A percentile compares a stretch with the other conserved stretches of the same genome.
These are phyloP conservation scores for Austroboletus niveus DNA, from an alignment of 1,284 basidiomycete genomes.

Conservation along the genomic window DNA sequence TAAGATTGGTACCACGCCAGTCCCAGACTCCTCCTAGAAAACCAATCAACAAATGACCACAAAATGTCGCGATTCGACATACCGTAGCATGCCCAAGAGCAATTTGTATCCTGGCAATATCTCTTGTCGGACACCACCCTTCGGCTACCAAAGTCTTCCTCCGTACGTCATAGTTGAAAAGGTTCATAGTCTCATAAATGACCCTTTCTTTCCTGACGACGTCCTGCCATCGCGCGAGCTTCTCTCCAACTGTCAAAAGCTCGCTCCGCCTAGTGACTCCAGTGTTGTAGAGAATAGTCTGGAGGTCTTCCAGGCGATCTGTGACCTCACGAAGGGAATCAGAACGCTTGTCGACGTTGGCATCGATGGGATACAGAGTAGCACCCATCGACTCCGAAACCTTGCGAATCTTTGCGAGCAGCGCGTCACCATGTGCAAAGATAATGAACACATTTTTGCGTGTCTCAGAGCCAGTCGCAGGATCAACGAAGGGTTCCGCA, in stretches of 20 bases:
- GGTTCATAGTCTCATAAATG: constrained; percentile 91
- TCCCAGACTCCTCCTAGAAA: constrained; percentile 86
- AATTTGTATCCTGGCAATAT: constrained; percentile 84
- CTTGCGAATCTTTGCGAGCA: constrained; percentile 97
- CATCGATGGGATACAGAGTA: constrained; percentile 94
- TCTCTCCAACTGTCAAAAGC: constrained; percentile 85
- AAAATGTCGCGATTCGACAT: constrained; percentile 26
- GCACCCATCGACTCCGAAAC: constrained; percentile 98
- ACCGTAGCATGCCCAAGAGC: constrained; percentile 92
- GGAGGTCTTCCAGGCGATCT: constrained; percentile 88
- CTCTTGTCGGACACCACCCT: constrained; percentile 95
- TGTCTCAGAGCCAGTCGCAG: constrained; percentile 76
- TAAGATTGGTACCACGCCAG: constrained; percentile 88
- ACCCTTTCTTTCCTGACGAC: constrained; percentile 95
- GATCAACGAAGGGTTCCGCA: constrained; percentile 88
- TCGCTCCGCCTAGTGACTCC: constrained; percentile 84
- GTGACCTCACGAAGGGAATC: constrained; percentile 90
- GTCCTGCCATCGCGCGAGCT: constrained; percentile 88
- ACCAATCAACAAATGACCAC: constrained; percentile 1
- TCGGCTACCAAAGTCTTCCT: constrained; percentile 96
- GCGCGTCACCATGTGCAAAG: constrained; percentile 93
- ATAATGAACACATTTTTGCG: constrained; percentile 99
- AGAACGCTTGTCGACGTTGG: constrained; percentile 88
- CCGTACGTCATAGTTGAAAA: constrained; percentile 92
- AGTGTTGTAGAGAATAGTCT: constrained; percentile 89